These are phyloP conservation scores for Rhizopus microsporus DNA, from an alignment of 371 early-diverging fungal species.

Conservation along the genomic window DNA sequence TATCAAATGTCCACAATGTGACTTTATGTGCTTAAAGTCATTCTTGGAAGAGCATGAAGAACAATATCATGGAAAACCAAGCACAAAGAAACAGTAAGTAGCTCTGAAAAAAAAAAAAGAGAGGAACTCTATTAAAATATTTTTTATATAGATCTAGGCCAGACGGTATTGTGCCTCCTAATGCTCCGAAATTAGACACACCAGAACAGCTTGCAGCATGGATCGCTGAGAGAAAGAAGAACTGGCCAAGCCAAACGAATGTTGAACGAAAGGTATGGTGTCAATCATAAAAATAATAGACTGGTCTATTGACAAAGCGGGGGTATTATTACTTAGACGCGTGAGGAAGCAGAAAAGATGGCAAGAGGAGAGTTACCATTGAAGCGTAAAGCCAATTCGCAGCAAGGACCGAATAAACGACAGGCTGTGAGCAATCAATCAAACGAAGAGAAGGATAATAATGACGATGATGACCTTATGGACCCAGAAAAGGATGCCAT, in stretches of 20 bases:
- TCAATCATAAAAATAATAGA: neutral
- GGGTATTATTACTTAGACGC: conserved; percentile 9
- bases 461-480: conserved; percentile 36
- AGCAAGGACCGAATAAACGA: conserved; percentile 11
- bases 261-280: conserved; percentile 51
- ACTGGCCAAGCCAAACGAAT: conserved; percentile 67
- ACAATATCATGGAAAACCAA: conserved; percentile 28
- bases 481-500: conserved; percentile 55
- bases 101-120: neutral
- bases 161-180: conserved; percentile 44
- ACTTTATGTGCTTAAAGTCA: conserved; percentile 26
- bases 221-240: conserved; percentile 69
- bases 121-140: neutral
- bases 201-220: conserved; percentile 69
- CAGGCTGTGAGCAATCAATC: conserved; percentile 5
- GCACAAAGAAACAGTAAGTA: conserved; percentile 25
- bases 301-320: neutral
- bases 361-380: conserved; percentile 35
- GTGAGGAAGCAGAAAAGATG: conserved; percentile 29
- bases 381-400: conserved; percentile 14
- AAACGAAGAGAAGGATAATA: conserved; percentile 9
- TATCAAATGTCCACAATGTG: conserved; percentile 37
- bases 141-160: conserved; percentile 22
- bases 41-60: conserved; percentile 33
- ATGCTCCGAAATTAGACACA: conserved; percentile 51